phyloP scores from a whole-genome alignment of 257 asterid genomes.

The Jacaranda mimosifolia region DNA sequence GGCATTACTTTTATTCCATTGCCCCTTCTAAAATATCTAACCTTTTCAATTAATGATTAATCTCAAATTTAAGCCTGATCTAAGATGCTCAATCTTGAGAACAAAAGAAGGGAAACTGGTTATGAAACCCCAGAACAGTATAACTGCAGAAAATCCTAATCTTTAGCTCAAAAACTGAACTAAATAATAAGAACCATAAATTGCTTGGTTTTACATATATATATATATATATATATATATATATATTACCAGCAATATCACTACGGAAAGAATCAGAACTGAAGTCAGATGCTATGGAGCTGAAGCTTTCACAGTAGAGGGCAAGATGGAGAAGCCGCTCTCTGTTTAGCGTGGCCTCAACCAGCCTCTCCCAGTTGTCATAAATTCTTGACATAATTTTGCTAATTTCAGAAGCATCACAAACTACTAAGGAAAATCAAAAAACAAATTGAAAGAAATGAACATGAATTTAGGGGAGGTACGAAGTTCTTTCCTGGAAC shows the following conservation, averaged over 20 bases:
- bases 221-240: neutral
- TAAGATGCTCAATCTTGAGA: too few relatives aligned
- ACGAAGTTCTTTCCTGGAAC: too few relatives aligned
- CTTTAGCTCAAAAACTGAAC: neutral
- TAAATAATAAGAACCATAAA: neutral
- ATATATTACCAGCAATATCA: neutral
- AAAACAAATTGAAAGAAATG: too few relatives aligned
- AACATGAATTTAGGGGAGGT: too few relatives aligned
- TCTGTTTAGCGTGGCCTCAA: slow-evolving; percentile 15
- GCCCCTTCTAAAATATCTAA: too few relatives aligned
- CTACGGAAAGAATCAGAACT: neutral
- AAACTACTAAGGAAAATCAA: too few relatives aligned
- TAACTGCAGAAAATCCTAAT: neutral
- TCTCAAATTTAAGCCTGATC: neutral
- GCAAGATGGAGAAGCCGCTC: slow-evolving; percentile 4
- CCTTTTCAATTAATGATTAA: neutral
- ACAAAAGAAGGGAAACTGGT: too few relatives aligned
- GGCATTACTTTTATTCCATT: too few relatives aligned
- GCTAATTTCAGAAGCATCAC: too few relatives aligned
- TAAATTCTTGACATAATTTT: slow-evolving; percentile 9
- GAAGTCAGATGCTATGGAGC: slow-evolving; percentile 3
- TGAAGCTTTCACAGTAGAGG: slow-evolving; percentile 18
- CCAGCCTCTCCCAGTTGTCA: slow-evolving; percentile 27
- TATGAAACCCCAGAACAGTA: too few relatives aligned
- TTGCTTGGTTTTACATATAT: too few relatives aligned